Evolutionary conservation across 2,329 filamentous ascomycete genomes (phyloP).

Genomic region (Arachnomyces sp.): DNA sequence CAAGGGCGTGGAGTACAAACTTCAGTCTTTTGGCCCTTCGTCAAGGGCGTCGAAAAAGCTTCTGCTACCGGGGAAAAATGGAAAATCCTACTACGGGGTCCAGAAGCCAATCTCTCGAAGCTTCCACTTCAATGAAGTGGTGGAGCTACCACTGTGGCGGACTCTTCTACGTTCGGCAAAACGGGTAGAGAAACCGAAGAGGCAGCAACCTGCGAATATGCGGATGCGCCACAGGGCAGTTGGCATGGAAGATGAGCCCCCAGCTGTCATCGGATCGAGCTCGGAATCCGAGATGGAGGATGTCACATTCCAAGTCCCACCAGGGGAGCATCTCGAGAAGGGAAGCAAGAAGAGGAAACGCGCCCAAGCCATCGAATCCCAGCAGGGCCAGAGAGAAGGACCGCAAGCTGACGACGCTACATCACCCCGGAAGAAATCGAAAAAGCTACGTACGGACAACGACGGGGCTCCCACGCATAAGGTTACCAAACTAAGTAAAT

Average conservation of each 20-base stretch:
- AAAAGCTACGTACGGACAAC: constrained; percentile 22
- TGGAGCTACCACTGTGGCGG: constrained; percentile 1
- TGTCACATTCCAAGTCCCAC: constrained; percentile 24
- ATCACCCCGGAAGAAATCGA: constrained; percentile 32
- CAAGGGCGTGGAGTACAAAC: constrained; percentile 35
- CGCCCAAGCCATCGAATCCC: constrained; percentile 16
- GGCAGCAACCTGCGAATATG: constrained; percentile 34
- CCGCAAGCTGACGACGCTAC: constrained; percentile 11
- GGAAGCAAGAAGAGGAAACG: constrained; percentile 33
- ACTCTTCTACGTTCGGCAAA: background rate
- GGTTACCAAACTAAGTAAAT: too few species aligned
- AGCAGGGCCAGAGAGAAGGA: constrained; percentile 16
- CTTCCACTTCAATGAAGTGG: constrained; percentile 16
- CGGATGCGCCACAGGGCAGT: constrained; percentile 39
- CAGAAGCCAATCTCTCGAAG: constrained; percentile 12
- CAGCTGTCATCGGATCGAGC: constrained; percentile 29
- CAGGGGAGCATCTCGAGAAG: constrained; percentile 17
- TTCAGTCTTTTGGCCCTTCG: constrained; percentile 26
- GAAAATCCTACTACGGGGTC: constrained; percentile 25
- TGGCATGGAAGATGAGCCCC: constrained; percentile 23
- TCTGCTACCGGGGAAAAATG: constrained; percentile 28
- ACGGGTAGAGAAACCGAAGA: constrained; percentile 26
- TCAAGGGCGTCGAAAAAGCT: constrained; percentile 26
- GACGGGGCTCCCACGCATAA: too few species aligned
- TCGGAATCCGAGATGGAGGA: constrained; percentile 30